phyloP scores from a whole-genome alignment of 2,329 filamentous ascomycete species.

The Blastomyces silverae region DNA sequence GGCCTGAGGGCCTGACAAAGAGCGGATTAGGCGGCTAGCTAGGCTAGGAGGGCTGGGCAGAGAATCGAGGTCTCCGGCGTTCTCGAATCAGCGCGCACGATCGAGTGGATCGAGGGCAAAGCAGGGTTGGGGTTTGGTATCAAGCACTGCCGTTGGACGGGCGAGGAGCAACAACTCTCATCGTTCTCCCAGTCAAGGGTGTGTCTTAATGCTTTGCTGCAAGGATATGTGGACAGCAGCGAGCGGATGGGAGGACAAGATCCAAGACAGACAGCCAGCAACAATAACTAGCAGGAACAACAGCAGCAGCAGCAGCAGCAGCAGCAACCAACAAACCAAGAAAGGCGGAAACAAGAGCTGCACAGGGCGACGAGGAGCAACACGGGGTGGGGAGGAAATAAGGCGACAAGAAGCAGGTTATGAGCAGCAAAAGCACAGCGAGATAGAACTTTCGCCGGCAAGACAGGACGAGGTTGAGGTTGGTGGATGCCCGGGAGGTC shows the following conservation, averaged over 20 bases:
- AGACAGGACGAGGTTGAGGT: background rate
- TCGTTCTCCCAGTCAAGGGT: background rate
- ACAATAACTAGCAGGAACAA: background rate
- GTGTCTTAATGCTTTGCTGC: background rate
- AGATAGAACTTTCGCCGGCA: background rate
- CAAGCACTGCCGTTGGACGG: conserved; percentile 1
- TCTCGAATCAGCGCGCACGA: conserved; percentile 4
- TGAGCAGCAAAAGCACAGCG: background rate
- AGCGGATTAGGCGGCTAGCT: background rate
- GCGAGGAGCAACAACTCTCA: conserved; percentile 1
- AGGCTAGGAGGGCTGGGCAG: conserved; percentile 1
- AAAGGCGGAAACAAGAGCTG: background rate
- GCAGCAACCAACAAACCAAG: background rate
- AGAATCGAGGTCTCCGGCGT: background rate
- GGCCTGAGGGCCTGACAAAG: conserved; percentile 4
- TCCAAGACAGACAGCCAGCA: background rate
- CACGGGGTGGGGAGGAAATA: background rate
- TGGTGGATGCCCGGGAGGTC: background rate
- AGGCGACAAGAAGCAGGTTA: background rate
- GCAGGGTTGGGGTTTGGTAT: conserved; percentile 1
- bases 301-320: background rate
- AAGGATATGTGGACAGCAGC: conserved; percentile 2
- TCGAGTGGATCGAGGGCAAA: background rate
- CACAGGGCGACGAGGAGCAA: background rate
- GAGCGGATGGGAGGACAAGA: background rate